These are phyloP conservation scores for Blastomyces gilchristii DNA, from an alignment of 2,329 filamentous ascomycete species.

Conservation along the genomic window DNA sequence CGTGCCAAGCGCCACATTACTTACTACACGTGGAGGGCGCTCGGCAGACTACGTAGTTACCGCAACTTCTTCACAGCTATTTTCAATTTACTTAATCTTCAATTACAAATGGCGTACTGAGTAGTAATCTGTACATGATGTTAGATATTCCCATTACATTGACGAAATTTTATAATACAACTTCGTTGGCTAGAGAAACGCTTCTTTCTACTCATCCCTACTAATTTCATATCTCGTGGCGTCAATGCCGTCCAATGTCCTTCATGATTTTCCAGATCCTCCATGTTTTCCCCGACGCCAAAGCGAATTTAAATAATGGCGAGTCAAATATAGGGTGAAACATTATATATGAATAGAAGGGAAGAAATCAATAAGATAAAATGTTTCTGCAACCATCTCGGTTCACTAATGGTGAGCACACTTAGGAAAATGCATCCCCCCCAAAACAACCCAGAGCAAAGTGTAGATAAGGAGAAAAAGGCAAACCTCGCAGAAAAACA, in stretches of 20 bases:
- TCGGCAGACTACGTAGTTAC: no score
- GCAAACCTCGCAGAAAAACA: constrained; percentile 1
- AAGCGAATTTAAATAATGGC: neutral
- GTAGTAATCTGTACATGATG: neutral
- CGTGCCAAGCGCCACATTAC: no score
- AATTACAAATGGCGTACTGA: neutral
- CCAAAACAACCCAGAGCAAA: constrained; percentile 3
- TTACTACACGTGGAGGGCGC: no score
- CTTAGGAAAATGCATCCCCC: constrained; percentile 7
- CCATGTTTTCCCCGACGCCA: neutral
- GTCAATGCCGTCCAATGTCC: neutral
- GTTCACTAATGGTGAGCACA: constrained; percentile 9
- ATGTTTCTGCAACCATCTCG: neutral
- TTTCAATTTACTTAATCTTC: neutral
- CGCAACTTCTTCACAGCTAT: neutral
- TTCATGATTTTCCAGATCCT: neutral
- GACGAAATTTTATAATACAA: constrained; percentile 3
- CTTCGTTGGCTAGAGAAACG: neutral
- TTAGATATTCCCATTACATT: neutral
- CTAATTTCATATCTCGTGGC: neutral
- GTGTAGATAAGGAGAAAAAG: constrained; percentile 2
- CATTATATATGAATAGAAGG: neutral
- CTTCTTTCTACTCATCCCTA: neutral
- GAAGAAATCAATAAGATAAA: neutral
- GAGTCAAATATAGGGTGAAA: constrained; percentile 2